These are phyloP conservation scores for Fusarium sp. DNA, from an alignment of 2,329 filamentous ascomycete genomes.

Conservation along the genomic window DNA sequence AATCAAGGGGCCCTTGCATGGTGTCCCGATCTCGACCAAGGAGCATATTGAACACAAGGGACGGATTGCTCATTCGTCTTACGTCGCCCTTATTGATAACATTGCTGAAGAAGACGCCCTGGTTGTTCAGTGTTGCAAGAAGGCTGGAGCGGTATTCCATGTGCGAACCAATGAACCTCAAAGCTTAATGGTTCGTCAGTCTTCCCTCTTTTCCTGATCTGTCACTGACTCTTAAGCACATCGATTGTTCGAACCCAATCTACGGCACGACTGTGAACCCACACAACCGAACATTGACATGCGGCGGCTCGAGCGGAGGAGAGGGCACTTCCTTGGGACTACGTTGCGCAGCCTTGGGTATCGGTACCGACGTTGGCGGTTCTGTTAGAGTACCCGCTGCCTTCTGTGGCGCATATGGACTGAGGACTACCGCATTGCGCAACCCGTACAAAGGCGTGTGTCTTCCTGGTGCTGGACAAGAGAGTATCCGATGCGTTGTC, in stretches of 20 bases:
- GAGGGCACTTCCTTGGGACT: not conserved
- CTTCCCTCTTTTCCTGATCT: fast-evolving
- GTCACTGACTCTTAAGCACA: not conserved
- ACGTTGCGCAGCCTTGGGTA: not conserved
- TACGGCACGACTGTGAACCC: not conserved
- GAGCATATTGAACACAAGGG: not conserved
- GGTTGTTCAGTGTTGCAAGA: not conserved
- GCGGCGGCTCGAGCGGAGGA: not conserved
- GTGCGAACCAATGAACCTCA: not conserved
- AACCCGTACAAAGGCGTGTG: not conserved
- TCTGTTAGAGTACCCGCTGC: not conserved
- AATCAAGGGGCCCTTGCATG: not conserved
- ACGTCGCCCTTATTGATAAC: not conserved
- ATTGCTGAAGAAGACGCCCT: not conserved
- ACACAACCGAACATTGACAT: not conserved
- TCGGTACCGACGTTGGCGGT: not conserved
- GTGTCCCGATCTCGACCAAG: not conserved
- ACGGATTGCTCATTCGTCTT: not conserved
- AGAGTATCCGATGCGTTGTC: not conserved
- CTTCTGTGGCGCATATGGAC: not conserved
- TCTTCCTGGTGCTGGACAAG: not conserved
- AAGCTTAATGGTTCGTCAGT: not conserved
- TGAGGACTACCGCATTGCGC: not conserved
- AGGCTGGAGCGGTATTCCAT: not conserved
- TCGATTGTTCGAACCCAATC: not conserved